Percentiles rank a stretch among this genome's conserved stretches.
These are phyloP conservation scores for Colletotrichum karsti DNA, from an alignment of 2,329 filamentous ascomycete genomes.

Conservation along the genomic window DNA sequence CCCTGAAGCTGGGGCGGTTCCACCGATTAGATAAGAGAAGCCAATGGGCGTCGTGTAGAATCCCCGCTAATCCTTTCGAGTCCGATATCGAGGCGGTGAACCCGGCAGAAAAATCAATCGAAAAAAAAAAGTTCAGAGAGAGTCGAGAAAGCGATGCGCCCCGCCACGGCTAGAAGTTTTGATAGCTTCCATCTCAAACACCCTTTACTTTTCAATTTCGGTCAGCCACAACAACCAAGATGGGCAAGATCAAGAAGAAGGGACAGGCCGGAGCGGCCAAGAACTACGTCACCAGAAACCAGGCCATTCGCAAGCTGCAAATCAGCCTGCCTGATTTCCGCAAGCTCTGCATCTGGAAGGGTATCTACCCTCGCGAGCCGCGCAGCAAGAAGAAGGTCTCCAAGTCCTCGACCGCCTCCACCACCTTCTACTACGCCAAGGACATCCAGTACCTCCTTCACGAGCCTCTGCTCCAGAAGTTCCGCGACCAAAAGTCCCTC, in stretches of 20 bases:
- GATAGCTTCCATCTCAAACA: constrained; percentile 29
- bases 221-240: constrained; percentile 37
- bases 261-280: constrained; percentile 92
- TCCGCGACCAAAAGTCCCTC: constrained; percentile 95
- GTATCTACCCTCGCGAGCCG: constrained; percentile 97
- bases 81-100: constrained; percentile 28
- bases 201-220: constrained; percentile 17
- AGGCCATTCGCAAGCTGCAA: constrained; percentile 97
- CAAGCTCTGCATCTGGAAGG: constrained; percentile 99
- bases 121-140: constrained; percentile 41
- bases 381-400: constrained; percentile 96
- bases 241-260: constrained; percentile 91
- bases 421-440: constrained; percentile 91
- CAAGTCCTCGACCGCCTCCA: constrained; percentile 88
- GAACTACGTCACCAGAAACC: constrained; percentile 97
- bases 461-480: constrained; percentile 92
- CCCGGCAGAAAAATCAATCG: constrained; percentile 34
- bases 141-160: constrained; percentile 37
- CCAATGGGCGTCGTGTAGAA: neutral
- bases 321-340: constrained; percentile 97
- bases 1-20: constrained; percentile 18
- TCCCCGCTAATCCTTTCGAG: constrained; percentile 2
- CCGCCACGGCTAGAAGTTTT: constrained; percentile 36
- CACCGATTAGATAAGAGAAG: constrained; percentile 15
- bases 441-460: constrained; percentile 99